Evolutionary conservation across 306 rosid species (phyloP).

Genomic region (Cucumis sativus): Cucumber_9930_V3 NC_026659.2:17792001-17792500

Average conservation of each 20-base stretch:
- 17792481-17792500: slow-evolving; percentile 59
- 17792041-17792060: background rate
- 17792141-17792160: background rate
- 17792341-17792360: slow-evolving; percentile 71
- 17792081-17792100: too few species aligned
- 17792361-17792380: slow-evolving; percentile 63
- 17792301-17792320: slow-evolving; percentile 37
- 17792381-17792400: slow-evolving; percentile 73
- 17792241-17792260: background rate
- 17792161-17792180: background rate
- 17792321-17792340: slow-evolving; percentile 77
- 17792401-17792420: slow-evolving; percentile 51
- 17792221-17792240: background rate
- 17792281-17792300: background rate
- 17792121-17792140: background rate
- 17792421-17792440: slow-evolving; percentile 36
- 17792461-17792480: slow-evolving; percentile 73
- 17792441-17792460: slow-evolving; percentile 32
- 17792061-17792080: too few species aligned
- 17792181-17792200: background rate
- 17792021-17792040: background rate
- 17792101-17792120: background rate
- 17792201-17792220: background rate
- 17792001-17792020: background rate
- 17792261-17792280: background rate